phyloP scores from a whole-genome alignment of 371 early-diverging fungal genomes.

The Smittium culicis region DNA sequence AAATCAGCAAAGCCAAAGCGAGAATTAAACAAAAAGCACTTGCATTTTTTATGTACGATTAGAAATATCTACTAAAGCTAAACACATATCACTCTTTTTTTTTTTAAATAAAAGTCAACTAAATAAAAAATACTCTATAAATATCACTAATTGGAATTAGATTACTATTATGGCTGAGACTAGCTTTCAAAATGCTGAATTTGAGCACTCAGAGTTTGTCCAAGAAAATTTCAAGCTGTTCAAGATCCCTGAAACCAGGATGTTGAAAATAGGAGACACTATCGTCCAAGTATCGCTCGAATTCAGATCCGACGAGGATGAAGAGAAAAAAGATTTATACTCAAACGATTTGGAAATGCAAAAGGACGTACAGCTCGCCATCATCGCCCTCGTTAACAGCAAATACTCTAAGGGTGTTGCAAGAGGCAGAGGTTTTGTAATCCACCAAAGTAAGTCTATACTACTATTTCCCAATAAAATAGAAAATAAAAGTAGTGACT shows the following conservation, averaged over 20 bases:
- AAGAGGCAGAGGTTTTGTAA: constrained; percentile 8
- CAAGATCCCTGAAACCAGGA: constrained; percentile 6
- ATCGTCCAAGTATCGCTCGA: constrained; percentile 7
- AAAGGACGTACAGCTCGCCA: constrained; percentile 9
- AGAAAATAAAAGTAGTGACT: no score
- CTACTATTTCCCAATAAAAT: no score
- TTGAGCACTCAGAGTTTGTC: background rate
- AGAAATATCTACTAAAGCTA: no score
- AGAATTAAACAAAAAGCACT: no score
- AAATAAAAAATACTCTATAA: no score
- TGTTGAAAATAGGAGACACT: constrained; percentile 3
- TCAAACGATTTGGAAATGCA: background rate
- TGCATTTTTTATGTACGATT: no score
- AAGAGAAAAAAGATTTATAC: background rate
- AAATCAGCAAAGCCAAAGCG: no score
- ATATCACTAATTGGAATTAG: no score
- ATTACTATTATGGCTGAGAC: no score
- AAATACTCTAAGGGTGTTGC: constrained; percentile 6
- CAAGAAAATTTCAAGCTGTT: background rate
- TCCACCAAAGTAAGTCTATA: constrained; percentile 5
- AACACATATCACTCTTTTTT: no score
- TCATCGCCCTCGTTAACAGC: constrained; percentile 4
- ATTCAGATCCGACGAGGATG: constrained; percentile 8
- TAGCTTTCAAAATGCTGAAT: no score
- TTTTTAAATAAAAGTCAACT: no score